phyloP scores from a whole-genome alignment of 2,329 filamentous ascomycete genomes.

The Teratosphaeria epicoccoides region DNA sequence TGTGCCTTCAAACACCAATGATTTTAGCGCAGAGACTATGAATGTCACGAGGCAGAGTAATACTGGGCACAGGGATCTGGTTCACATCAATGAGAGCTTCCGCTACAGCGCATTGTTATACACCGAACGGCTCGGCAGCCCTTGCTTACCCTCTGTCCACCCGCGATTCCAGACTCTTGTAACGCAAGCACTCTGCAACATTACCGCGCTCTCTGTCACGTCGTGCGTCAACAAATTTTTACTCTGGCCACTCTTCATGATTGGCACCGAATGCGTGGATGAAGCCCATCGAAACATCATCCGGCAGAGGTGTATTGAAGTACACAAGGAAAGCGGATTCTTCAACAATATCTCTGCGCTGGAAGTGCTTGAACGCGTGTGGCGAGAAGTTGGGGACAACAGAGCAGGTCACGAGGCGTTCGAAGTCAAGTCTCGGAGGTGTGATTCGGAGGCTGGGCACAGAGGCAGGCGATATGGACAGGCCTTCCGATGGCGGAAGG shows the following conservation, averaged over 20 bases:
- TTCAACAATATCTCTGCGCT: conserved; percentile 84
- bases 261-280: conserved; percentile 79
- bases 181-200: conserved; percentile 70
- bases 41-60: conserved; percentile 13
- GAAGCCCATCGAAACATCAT: conserved; percentile 69
- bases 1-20: neutral
- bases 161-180: conserved; percentile 76
- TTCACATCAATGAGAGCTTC: conserved; percentile 80
- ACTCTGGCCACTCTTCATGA: conserved; percentile 86
- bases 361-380: conserved; percentile 75
- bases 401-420: conserved; percentile 13
- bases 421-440: conserved; percentile 19
- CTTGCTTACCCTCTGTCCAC: conserved; percentile 59
- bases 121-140: conserved; percentile 75
- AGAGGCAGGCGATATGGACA: conserved; percentile 22
- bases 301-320: conserved; percentile 69
- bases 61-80: conserved; percentile 54
- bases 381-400: conserved; percentile 39
- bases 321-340: conserved; percentile 81
- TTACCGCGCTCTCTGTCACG: conserved; percentile 63
- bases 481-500: conserved; percentile 39
- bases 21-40: neutral
- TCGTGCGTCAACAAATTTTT: conserved; percentile 75
- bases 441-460: conserved; percentile 16
- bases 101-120: conserved; percentile 82